Evolutionary conservation across 352 stramenopile genomes (phyloP).

Genomic region (Globisporangium parvum): DNA sequence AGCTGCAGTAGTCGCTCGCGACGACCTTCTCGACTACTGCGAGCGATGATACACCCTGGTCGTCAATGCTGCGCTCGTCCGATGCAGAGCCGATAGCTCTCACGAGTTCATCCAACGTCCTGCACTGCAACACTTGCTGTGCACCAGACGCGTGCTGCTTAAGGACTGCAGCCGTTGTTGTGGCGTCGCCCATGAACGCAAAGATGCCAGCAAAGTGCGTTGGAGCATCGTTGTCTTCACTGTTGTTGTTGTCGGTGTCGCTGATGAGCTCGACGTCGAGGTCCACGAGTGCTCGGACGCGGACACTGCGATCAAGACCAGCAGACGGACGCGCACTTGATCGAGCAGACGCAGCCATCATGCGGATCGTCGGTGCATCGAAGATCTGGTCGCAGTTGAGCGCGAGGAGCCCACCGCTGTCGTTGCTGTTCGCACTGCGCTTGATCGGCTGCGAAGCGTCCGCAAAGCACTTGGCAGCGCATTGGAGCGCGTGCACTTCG

Average conservation of each 20-base stretch:
- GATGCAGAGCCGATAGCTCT: not conserved
- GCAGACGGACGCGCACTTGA: not conserved
- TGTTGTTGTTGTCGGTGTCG: not conserved
- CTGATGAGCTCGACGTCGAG: conserved; percentile 16
- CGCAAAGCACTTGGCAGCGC: not conserved
- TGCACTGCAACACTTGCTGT: conserved; percentile 1
- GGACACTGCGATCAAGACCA: not conserved
- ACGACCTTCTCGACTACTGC: conserved; percentile 16
- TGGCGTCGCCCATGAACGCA: conserved; percentile 5
- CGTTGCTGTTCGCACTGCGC: not conserved
- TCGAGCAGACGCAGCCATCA: conserved; percentile 14
- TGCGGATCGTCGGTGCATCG: conserved; percentile 19
- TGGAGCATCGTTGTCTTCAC: not conserved
- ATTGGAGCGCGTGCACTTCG: conserved; percentile 2
- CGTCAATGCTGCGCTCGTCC: not conserved
- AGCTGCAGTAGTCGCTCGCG: conserved; percentile 23
- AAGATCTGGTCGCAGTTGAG: conserved; percentile 13
- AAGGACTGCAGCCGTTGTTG: not conserved
- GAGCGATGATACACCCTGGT: not conserved
- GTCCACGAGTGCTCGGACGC: conserved; percentile 16
- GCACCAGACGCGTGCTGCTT: not conserved
- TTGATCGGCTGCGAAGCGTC: not conserved
- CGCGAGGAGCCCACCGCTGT: conserved; percentile 16
- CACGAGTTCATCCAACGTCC: conserved; percentile 1
- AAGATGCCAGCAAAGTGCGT: conserved; percentile 15